Base-by-base conservation (phyloP, 345 rosid genomes). In the Sonneratia caseolaris region DNA sequence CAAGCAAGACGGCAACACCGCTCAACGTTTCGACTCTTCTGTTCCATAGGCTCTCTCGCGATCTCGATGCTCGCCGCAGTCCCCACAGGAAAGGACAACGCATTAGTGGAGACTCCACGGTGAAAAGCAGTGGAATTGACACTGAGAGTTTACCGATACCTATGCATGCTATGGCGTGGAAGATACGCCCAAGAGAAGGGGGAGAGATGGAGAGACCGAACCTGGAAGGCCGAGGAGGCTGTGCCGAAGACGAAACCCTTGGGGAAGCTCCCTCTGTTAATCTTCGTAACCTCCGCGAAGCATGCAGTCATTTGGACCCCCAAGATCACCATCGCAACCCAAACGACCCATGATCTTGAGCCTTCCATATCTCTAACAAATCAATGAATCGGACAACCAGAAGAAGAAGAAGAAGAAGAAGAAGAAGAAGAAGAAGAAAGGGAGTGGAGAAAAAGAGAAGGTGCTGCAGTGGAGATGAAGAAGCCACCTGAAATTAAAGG, bases 211-310 rank as follows among this genome's bases (percentile, higher is more conserved):
- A 53, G 59, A 53, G 22, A 53, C 22, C 59, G n/a, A 53, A 89
- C 95, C 88, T 89, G 95, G 79, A 79, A 89, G 36, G 95, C 91
- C 21, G 91, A 83, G 22, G 95, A 86, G 68, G 95, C 95, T 0
- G 95, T 89, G 35, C 95, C 95, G 32, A 89, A 89, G 35, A 83
- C 74, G 69, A 89, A 89, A 5, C 84, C 86, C 8, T 86, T 66
- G 0, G 95, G 91, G 70, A 89, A 89, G 67, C 88, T 87, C 14
- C 74, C 71, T 36, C 87, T 75, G 73, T 38, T 76, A 10, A 84
- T 81, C 69, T 42, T 36, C 37, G 62, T 64, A 21, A 24, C 62
- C 38, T 37, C 72, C 42, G 51, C 71, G 24, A 69, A 68, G 59
- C 80, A 78, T 49, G 74, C 73, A 59, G 57, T 49, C 56, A 68